Percentiles rank a stretch among this genome's conserved stretches.
Evolutionary conservation across 129 eudicot species (phyloP).

Genomic region (Tagetes patula): DNA sequence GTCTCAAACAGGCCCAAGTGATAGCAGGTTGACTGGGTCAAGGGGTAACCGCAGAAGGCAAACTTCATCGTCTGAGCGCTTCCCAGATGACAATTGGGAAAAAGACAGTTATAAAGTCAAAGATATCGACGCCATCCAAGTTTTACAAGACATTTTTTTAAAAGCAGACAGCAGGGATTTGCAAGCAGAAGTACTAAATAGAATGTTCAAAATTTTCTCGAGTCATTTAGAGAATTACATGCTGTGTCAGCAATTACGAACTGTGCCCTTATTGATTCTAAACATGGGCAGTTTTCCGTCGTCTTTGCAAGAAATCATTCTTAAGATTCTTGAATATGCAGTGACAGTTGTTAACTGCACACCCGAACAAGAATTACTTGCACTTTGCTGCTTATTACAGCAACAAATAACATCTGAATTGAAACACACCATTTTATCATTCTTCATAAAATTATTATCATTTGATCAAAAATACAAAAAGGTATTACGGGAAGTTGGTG

Average conservation of each 20-base stretch:
- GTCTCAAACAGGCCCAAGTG: slow-evolving; percentile 74
- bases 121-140: slow-evolving; percentile 92
- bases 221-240: slow-evolving; percentile 95
- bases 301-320: slow-evolving; percentile 83
- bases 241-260: slow-evolving; percentile 89
- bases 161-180: slow-evolving; percentile 81
- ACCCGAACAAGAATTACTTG: slow-evolving; percentile 95
- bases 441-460: slow-evolving; percentile 80
- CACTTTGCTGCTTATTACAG: slow-evolving; percentile 95
- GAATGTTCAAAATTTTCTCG: slow-evolving; percentile 95
- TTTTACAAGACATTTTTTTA: slow-evolving; percentile 92
- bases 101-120: slow-evolving; percentile 75
- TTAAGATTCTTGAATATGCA: slow-evolving; percentile 96
- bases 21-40: slow-evolving; percentile 37
- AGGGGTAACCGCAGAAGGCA: slow-evolving; percentile 47
- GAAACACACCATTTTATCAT: slow-evolving; percentile 74
- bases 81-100: slow-evolving; percentile 70
- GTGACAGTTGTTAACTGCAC: slow-evolving; percentile 95
- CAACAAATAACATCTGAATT: slow-evolving; percentile 79
- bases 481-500: slow-evolving; percentile 95
- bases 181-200: slow-evolving; percentile 85
- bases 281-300: slow-evolving; percentile 92
- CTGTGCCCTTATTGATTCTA: slow-evolving; percentile 89
- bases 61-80: slow-evolving; percentile 55
- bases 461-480: slow-evolving; percentile 96